phyloP scores from a whole-genome alignment of 345 rosid species.

The Linum usitatissimum region DNA sequence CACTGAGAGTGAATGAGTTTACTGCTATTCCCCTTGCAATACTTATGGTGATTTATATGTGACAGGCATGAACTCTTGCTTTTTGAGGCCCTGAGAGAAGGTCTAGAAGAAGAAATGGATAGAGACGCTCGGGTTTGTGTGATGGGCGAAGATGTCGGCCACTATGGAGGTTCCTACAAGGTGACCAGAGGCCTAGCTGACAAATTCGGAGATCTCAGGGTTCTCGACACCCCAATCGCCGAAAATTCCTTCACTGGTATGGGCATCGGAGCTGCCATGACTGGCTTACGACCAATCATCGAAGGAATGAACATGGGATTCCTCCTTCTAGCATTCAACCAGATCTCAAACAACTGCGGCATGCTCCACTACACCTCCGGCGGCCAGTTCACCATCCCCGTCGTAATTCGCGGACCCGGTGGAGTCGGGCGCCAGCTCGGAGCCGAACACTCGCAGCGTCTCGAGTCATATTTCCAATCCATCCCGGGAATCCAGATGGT shows the following conservation, averaged over 20 bases:
- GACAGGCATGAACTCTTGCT: conserved; percentile 78
- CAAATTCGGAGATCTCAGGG: conserved; percentile 82
- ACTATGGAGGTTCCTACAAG: conserved; percentile 92
- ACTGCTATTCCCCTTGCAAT: not conserved
- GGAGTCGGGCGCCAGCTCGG: conserved; percentile 97
- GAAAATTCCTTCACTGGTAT: conserved; percentile 96
- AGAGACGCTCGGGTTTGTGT: conserved; percentile 75
- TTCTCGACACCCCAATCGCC: conserved; percentile 90
- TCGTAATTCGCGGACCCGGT: conserved; percentile 97
- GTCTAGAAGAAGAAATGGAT: conserved; percentile 98
- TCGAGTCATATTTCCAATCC: conserved; percentile 94
- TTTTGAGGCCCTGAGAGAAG: conserved; percentile 85
- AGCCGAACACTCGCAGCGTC: conserved; percentile 93
- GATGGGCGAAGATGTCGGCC: conserved; percentile 98
- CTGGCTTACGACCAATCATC: conserved; percentile 73
- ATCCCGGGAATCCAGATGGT: conserved; percentile 99
- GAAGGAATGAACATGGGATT: conserved; percentile 99
- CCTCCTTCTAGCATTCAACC: conserved; percentile 93
- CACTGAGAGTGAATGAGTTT: not conserved
- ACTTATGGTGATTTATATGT: conserved; percentile 1
- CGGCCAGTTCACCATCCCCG: conserved; percentile 82
- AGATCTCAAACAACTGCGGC: conserved; percentile 96
- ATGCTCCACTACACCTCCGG: conserved; percentile 99
- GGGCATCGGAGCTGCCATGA: conserved; percentile 96
- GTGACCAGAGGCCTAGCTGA: conserved; percentile 70